These are phyloP conservation scores for Piloderma croceum DNA, from an alignment of 768 basidiomycete genomes.

Conservation along the genomic window DNA sequence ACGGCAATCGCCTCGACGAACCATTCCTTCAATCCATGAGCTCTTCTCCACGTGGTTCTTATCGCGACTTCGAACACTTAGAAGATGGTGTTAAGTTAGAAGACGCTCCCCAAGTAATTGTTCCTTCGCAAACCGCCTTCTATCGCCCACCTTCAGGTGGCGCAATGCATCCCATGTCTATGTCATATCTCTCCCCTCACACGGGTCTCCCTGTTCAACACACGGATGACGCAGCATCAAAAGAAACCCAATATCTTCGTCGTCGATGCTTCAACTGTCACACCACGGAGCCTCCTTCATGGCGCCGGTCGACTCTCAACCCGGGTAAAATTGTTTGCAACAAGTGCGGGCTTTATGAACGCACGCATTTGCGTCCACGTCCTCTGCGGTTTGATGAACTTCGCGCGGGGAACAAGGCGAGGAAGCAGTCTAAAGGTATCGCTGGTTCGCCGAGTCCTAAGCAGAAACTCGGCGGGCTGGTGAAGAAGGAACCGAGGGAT, in stretches of 20 bases:
- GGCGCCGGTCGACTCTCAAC: constrained; percentile 84
- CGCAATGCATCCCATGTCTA: background rate
- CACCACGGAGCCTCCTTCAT: constrained; percentile 84
- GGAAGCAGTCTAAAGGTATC: constrained; percentile 44
- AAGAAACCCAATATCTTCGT: constrained; percentile 87
- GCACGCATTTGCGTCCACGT: constrained; percentile 77
- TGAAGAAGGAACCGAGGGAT: constrained; percentile 66
- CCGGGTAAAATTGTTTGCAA: constrained; percentile 93
- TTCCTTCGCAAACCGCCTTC: constrained; percentile 54
- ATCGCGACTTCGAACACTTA: constrained; percentile 42
- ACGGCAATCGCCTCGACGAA: constrained; percentile 26
- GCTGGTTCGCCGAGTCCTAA: constrained; percentile 34
- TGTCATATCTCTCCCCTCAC: constrained; percentile 33
- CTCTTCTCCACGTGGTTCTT: constrained; percentile 39
- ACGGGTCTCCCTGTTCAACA: constrained; percentile 69
- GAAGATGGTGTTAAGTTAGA: constrained; percentile 59
- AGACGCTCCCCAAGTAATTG: constrained; percentile 52
- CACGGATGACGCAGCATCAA: constrained; percentile 85
- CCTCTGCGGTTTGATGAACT: constrained; percentile 86
- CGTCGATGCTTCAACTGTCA: constrained; percentile 88
- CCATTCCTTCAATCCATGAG: constrained; percentile 24
- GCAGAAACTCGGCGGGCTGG: constrained; percentile 23
- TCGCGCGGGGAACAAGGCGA: constrained; percentile 78
- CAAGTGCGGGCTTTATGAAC: constrained; percentile 89
- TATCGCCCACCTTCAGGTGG: constrained; percentile 34